A percentile compares a stretch with the other conserved stretches of the same genome.
Conservation (phyloP, 768 basidiomycete genomes). For the Macrolepiota dolichaula region DNA sequence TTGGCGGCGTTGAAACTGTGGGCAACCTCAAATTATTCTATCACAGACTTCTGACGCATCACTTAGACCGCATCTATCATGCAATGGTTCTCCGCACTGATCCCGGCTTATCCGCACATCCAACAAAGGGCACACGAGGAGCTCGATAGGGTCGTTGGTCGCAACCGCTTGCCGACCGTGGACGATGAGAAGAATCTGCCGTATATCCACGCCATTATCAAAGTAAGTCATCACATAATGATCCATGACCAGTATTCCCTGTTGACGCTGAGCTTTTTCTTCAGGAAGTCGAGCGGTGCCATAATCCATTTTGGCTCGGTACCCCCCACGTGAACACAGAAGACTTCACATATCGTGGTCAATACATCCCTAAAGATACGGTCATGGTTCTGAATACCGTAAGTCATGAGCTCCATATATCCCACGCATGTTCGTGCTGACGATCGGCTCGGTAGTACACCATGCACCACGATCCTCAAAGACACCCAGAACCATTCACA, state of each 20-base stretch:
- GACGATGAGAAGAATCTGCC: conserved; percentile 17
- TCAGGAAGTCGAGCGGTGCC: conserved; percentile 33
- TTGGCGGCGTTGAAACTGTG: conserved; percentile 40
- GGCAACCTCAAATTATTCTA: neutral
- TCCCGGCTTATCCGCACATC: conserved; percentile 16
- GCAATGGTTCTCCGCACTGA: conserved; percentile 33
- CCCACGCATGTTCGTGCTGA: neutral
- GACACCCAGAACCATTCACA: conserved; percentile 37
- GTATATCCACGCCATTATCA: conserved; percentile 19
- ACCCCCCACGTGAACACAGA: conserved; percentile 35
- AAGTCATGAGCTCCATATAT: neutral
- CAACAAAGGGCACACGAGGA: conserved; percentile 20
- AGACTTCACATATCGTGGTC: conserved; percentile 38
- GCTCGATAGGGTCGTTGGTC: conserved; percentile 21
- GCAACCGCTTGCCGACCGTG: conserved; percentile 15
- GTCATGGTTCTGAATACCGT: conserved; percentile 37
- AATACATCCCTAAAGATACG: conserved; percentile 37
- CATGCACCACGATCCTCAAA: conserved; percentile 31
- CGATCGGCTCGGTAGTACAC: conserved; percentile 23
- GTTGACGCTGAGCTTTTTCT: neutral
- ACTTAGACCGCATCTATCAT: conserved; percentile 32
- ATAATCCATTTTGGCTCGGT: conserved; percentile 36
- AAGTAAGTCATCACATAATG: conserved; percentile 8
- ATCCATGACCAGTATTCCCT: neutral
- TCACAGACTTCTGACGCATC: too few relatives aligned